Percentiles rank a stretch among this genome's conserved stretches.
These are phyloP conservation scores for Trifolium subterraneum DNA, from an alignment of 306 rosid species.

Conservation along the genomic window DNA sequence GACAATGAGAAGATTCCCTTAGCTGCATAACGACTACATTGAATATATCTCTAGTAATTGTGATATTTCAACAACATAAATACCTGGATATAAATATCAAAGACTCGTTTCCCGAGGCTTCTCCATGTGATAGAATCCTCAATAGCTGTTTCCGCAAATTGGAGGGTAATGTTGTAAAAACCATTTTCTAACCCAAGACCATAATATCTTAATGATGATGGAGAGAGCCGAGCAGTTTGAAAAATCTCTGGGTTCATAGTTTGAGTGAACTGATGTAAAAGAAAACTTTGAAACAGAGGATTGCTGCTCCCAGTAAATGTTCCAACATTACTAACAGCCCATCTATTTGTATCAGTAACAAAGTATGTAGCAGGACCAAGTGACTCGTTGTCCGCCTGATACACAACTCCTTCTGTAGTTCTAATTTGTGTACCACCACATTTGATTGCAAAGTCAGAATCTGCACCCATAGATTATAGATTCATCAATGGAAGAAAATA, in stretches of 20 bases:
- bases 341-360: constrained; percentile 55
- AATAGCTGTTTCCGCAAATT: constrained; percentile 65
- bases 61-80: constrained; percentile 2
- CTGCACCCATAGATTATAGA: constrained; percentile 49
- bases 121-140: constrained; percentile 51
- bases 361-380: constrained; percentile 79
- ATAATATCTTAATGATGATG: constrained; percentile 82
- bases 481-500: background rate
- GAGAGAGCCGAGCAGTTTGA: constrained; percentile 73
- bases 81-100: constrained; percentile 85
- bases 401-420: constrained; percentile 52
- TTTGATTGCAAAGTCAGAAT: constrained; percentile 62
- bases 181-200: constrained; percentile 78
- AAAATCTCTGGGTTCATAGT: constrained; percentile 60
- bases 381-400: constrained; percentile 56
- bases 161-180: constrained; percentile 65
- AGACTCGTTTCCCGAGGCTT: constrained; percentile 74
- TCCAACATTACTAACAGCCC: constrained; percentile 86
- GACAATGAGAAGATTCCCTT: background rate
- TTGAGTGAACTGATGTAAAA: constrained; percentile 49
- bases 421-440: constrained; percentile 67
- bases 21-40: background rate
- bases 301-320: constrained; percentile 41
- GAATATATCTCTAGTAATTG: background rate
- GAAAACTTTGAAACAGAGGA: constrained; percentile 37